Evolutionary conservation across 495 filamentous ascomycete species (phyloP).

Genomic region (Lasiosphaeria ovina): DNA sequence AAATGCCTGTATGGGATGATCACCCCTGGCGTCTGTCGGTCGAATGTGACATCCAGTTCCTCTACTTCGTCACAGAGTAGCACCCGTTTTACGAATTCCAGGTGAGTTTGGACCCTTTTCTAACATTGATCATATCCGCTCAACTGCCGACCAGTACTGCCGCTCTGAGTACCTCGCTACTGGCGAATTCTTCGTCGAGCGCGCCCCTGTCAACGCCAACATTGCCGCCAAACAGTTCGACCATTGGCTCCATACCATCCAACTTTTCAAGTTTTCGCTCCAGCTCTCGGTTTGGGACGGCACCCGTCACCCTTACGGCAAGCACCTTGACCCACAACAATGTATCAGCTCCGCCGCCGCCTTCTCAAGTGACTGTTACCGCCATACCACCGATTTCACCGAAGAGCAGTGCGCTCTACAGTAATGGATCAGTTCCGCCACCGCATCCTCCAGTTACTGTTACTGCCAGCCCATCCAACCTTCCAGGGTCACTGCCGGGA

Average conservation of each 20-base stretch:
- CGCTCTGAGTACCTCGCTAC: constrained; percentile 6
- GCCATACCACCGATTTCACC: constrained; percentile 6
- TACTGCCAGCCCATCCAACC: constrained; percentile 8
- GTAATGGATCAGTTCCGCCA: background rate
- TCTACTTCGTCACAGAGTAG: constrained; percentile 16
- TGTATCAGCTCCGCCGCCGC: background rate
- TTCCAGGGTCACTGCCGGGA: background rate
- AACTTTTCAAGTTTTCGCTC: background rate
- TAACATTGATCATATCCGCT: background rate
- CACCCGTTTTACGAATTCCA: constrained; percentile 18
- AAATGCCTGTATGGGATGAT: constrained; percentile 33
- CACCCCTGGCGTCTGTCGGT: constrained; percentile 26
- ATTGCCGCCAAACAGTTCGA: constrained; percentile 5
- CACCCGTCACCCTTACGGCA: constrained; percentile 21
- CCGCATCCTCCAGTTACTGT: constrained; percentile 2
- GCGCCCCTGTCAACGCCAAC: constrained; percentile 10
- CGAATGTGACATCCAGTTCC: constrained; percentile 19
- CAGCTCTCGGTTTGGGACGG: background rate
- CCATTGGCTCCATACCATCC: constrained; percentile 6
- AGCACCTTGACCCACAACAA: too few relatives aligned
- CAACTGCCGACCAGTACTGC: constrained; percentile 7
- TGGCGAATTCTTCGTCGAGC: constrained; percentile 17
- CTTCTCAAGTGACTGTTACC: constrained; percentile 10
- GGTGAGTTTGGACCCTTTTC: constrained; percentile 12
- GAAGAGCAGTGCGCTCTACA: background rate